Percentiles rank a stretch among this genome's conserved stretches.
Evolutionary conservation across 2,329 filamentous ascomycete genomes (phyloP).

Genomic region (Pseudogymnoascus verrucosus): DNA sequence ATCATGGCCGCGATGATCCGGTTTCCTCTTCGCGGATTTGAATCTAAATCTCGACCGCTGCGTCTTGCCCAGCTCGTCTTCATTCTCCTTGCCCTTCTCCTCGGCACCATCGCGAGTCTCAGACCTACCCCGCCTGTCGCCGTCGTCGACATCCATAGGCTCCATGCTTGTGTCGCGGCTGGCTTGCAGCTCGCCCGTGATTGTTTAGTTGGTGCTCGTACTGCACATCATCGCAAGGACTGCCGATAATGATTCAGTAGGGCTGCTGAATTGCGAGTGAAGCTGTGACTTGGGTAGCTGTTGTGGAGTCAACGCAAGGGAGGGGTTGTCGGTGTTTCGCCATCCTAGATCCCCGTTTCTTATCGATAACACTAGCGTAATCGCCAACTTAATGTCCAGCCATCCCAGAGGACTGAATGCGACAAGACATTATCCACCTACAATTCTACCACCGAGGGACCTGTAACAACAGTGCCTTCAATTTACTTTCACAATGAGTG

Average conservation of each 20-base stretch:
- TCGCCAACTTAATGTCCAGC: background rate
- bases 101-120: background rate
- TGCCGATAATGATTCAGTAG: background rate
- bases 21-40: constrained; percentile 22
- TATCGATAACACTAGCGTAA: constrained; percentile 10
- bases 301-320: background rate
- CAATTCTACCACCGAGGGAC: background rate
- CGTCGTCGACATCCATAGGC: background rate
- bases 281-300: background rate
- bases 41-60: constrained; percentile 24
- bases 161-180: background rate
- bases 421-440: background rate
- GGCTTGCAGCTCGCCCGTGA: constrained; percentile 4
- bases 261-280: background rate
- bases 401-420: background rate
- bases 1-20: constrained; percentile 7
- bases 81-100: background rate
- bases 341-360: background rate
- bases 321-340: constrained; percentile 1
- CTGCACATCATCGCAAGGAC: constrained; percentile 2
- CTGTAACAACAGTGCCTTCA: background rate
- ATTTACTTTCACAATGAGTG: constrained; percentile 22
- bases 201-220: background rate
- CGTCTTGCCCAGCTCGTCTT: constrained; percentile 14
- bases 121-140: constrained; percentile 1